Conservation (phyloP, 176 grass and related monocot species). For the Otatea glauca region DNA sequence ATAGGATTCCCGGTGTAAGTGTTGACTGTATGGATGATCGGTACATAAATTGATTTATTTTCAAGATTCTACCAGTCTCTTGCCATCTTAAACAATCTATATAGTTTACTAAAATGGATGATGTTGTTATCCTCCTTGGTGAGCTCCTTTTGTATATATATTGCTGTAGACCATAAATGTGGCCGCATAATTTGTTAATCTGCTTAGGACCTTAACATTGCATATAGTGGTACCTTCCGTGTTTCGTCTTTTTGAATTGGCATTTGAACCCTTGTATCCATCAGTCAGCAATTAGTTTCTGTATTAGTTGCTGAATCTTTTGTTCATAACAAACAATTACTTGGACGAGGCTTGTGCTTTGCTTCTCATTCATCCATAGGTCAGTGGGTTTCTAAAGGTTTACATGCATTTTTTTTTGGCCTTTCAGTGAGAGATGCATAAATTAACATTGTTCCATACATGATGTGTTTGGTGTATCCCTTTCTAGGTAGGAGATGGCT, state of each 20-base stretch:
- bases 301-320: neutral
- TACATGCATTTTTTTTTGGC: neutral
- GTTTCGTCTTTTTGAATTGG: neutral
- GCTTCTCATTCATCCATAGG: neutral
- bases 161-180: neutral
- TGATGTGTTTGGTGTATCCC: neutral
- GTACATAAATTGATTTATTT: neutral
- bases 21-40: neutral
- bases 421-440: neutral
- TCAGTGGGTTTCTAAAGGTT: neutral
- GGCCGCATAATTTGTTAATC: neutral
- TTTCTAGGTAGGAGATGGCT: constrained; percentile 44
- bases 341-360: neutral
- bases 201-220: neutral
- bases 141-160: neutral
- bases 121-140: neutral
- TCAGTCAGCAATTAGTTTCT: neutral
- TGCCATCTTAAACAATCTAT: neutral
- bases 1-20: neutral
- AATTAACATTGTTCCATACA: neutral
- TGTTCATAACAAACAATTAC: neutral
- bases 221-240: neutral
- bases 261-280: neutral
- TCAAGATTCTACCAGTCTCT: neutral
- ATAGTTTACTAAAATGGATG: neutral